These are phyloP conservation scores for Pseudogymnoascus sp. DNA, from an alignment of 2,329 filamentous ascomycete species.

Conservation along the genomic window DNA sequence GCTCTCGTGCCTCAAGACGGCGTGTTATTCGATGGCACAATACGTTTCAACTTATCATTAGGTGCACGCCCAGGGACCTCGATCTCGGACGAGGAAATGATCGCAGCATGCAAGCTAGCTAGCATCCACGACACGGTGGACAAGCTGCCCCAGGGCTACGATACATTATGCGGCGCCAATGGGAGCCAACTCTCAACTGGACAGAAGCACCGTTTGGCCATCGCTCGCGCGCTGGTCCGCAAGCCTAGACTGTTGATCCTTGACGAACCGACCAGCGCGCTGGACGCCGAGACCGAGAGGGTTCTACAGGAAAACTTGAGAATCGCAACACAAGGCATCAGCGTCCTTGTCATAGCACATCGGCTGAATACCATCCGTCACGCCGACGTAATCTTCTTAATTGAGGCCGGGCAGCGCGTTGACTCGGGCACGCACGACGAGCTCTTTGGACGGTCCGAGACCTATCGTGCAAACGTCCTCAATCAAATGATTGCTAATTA, in stretches of 20 bases:
- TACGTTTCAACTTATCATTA: slow-evolving; percentile 62
- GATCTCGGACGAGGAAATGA: slow-evolving; percentile 56
- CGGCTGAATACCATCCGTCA: slow-evolving; percentile 23
- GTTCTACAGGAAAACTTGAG: slow-evolving; percentile 37
- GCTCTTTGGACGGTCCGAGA: slow-evolving; percentile 22
- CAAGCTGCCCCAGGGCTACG: slow-evolving; percentile 72
- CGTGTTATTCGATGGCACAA: slow-evolving; percentile 57
- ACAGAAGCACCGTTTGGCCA: slow-evolving; percentile 90
- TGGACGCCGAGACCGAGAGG: slow-evolving; percentile 55
- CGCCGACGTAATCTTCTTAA: slow-evolving; percentile 25
- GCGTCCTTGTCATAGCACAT: slow-evolving; percentile 35
- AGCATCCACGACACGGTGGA: slow-evolving; percentile 88
- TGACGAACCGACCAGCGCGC: slow-evolving; percentile 65
- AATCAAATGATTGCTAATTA: slow-evolving; percentile 3
- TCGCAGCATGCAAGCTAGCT: slow-evolving; percentile 74
- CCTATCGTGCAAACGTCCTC: slow-evolving; percentile 18
- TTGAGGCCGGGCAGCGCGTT: slow-evolving; percentile 24
- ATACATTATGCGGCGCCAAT: slow-evolving; percentile 84
- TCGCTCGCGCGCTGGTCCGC: slow-evolving; percentile 62
- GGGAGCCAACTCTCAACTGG: slow-evolving; percentile 86
- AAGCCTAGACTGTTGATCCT: slow-evolving; percentile 60
- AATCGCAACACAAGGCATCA: slow-evolving; percentile 32
- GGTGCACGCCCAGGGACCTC: slow-evolving; percentile 43
- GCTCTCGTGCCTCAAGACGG: slow-evolving; percentile 68
- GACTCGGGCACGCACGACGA: slow-evolving; percentile 24